Base-by-base conservation (phyloP, 2,329 filamentous ascomycete species). In the Aureobasidium uvarum region DNA sequence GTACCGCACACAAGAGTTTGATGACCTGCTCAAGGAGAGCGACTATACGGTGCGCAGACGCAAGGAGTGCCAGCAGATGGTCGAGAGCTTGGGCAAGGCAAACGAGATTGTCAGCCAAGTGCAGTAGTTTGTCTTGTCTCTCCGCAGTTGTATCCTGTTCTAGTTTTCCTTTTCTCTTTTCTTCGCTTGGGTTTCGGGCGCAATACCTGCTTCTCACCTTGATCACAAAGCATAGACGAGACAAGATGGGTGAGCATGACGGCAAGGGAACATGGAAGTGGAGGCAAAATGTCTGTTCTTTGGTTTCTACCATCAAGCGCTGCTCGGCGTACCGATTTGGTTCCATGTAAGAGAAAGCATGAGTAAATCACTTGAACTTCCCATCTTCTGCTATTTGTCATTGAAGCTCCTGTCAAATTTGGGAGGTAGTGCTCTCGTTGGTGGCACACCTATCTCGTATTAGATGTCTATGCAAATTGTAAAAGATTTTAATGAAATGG, bases 11-110 rank as follows among this genome's bases (percentile, higher is more conserved):
- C 88, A 91, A 76, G 91, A 94, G 72, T 84, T 97, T 33, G 95
- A 99, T 71, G 93, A 97, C 68, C 83, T 99, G 70, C 88, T 99
- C 70, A 97, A 96, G 84, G 95, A 99, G 81, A 96, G 91, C 76
- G 95, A 99, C 78, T 98, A 96, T 83, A 99, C 95, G 3, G 85
- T 96, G 73, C 87, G 94, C 73, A 85, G 95, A 78, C 86, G 95
- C 77, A 99, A 99, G 84, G 95, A 99, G 79, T 99, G 95, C 80
- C 92, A 96, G 80, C 92, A 97, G 80, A 99, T 99, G 95, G 95
- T 99, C 60, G 95, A 99, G 79, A 96, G 91, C 64, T 83, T 99
- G 74, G 81, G 84, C 71, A 89, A 90, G 78, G 95, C 95, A 66
- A 95, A 88, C 78, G 95, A 99, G 83, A 98, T 99, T 80, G 95